Evolutionary conservation across 2,329 filamentous ascomycete genomes (phyloP), one percentile per base, ranked within the genome.

Genomic region (Penicillium decumbens): DNA sequence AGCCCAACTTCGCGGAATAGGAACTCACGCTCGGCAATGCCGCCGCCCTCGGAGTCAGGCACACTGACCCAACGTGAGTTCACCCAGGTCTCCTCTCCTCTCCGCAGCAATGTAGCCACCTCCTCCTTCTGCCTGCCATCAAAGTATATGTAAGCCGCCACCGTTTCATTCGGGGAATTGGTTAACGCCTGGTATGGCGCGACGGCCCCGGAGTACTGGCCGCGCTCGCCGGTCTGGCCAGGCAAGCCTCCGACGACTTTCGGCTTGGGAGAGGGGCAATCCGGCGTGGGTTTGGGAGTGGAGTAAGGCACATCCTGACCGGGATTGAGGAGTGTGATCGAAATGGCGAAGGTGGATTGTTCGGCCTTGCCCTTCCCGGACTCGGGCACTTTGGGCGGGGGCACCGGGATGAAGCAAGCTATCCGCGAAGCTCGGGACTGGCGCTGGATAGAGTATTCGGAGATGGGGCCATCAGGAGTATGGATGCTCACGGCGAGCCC

Each of bases 81-180:
- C 23, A 98, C 95, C 93, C 93, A 98, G 1, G 93, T 98, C 73
- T 98, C 93, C 68, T 97, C 93, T 23, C 93, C 92, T 10, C 91
- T 87, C 47, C 93, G 81, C 45, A 98, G 77, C 49, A 98, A 76
- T 10, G 93, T 98, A 45, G 93, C 93, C 3, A 98, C 95, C 73
- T 98, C 93, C 69, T 98, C 93, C 70, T 98, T 98, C 53, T 82
- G 81, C 55, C 93, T 80, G 15, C 93, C 93, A 71, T 98, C 93
- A 66, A 98, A 98, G 75, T 98, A 98, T 61, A 98, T 97, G 71
- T 98, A 98, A 32, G 92, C 93, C 28, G 93, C 93, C 62, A 98
- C 92, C 12, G 93, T 98, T 75, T 98, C 93, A 71, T 96, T 95
- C 49, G 89, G 86, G 28, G 89, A 95, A 53, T 88, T 85, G 18